phyloP scores from a whole-genome alignment of 306 rosid genomes.

The Cucurbita ficifolia region DNA sequence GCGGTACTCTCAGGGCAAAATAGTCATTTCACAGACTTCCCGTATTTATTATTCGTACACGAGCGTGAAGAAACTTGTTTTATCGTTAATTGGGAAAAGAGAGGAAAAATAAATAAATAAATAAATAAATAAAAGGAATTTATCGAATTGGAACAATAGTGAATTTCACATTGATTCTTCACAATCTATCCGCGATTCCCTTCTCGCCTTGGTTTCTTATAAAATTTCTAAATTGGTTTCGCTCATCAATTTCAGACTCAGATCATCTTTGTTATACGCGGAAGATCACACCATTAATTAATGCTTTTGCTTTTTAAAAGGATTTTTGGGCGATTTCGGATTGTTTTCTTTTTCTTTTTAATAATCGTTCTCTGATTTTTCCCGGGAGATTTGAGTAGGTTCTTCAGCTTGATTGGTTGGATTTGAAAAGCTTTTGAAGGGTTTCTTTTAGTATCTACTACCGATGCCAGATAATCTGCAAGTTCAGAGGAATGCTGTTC shows the following conservation, averaged over 20 bases:
- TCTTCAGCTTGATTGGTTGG: slow-evolving; percentile 41
- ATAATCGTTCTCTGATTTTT: slow-evolving; percentile 5
- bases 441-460: slow-evolving; percentile 13
- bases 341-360: neutral
- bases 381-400: slow-evolving; percentile 13
- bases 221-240: neutral
- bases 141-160: slow-evolving; percentile 10
- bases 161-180: slow-evolving; percentile 11
- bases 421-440: slow-evolving; percentile 11
- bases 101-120: neutral
- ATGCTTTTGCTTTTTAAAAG: neutral
- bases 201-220: slow-evolving; percentile 5
- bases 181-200: slow-evolving; percentile 19
- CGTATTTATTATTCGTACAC: slow-evolving; percentile 51
- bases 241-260: slow-evolving; percentile 3
- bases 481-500: slow-evolving; percentile 48
- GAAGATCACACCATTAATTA: slow-evolving; percentile 3
- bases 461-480: slow-evolving; percentile 89
- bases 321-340: slow-evolving; percentile 3
- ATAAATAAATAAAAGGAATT: slow-evolving; percentile 15
- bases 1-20: slow-evolving; percentile 36
- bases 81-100: slow-evolving; percentile 12
- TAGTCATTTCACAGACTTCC: slow-evolving; percentile 3
- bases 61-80: slow-evolving; percentile 40
- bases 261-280: slow-evolving; percentile 1